These are phyloP conservation scores for Zangia roseola DNA, from an alignment of 768 basidiomycete genomes.

Conservation along the genomic window DNA sequence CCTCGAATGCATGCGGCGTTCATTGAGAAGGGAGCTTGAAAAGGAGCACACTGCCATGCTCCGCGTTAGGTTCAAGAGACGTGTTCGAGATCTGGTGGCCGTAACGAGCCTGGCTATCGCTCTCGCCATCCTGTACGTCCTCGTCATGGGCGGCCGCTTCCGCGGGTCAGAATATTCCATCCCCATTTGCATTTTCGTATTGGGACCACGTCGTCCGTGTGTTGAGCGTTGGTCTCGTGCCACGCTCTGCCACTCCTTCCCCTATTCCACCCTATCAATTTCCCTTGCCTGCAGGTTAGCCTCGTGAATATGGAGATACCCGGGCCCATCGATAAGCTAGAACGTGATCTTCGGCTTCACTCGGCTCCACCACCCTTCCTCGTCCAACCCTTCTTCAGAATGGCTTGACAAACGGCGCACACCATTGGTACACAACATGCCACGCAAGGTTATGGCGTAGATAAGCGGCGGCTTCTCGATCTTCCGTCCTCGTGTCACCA, in stretches of 20 bases:
- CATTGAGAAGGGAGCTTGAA: not conserved
- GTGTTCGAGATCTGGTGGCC: conserved; percentile 3
- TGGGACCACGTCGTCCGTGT: not conserved
- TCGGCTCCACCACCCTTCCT: not conserved
- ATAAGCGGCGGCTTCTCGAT: not conserved
- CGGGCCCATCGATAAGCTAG: conserved; percentile 17
- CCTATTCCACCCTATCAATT: conserved; percentile 14
- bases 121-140: conserved; percentile 18
- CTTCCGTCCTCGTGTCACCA: not conserved
- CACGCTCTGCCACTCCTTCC: conserved; percentile 4
- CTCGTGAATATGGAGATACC: conserved; percentile 22
- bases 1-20: conserved; percentile 1
- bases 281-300: conserved; percentile 5
- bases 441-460: too few relatives aligned
- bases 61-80: conserved; percentile 1
- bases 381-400: too few relatives aligned
- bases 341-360: conserved; percentile 5
- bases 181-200: conserved; percentile 1
- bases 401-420: too few relatives aligned
- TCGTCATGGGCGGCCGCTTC: conserved; percentile 15
- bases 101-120: conserved; percentile 1
- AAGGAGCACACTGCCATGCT: conserved; percentile 5
- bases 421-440: too few relatives aligned
- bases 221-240: conserved; percentile 1
- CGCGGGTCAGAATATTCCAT: conserved; percentile 5